phyloP scores from a whole-genome alignment of 352 stramenopile species.

The Globisporangium barbulae region DNA sequence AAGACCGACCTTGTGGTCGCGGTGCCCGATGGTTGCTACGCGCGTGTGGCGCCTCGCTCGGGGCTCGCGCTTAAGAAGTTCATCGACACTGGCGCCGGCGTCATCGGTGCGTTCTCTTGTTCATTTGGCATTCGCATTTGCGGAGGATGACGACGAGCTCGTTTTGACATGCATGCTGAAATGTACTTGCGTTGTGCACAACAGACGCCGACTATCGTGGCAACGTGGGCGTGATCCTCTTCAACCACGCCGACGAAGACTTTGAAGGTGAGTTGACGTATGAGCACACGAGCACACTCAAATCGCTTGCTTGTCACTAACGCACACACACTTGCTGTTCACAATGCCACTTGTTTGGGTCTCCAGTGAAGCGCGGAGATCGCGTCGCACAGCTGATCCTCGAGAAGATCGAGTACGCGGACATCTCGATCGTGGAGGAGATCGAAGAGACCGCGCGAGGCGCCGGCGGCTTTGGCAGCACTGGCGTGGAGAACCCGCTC shows the following conservation, averaged over 20 bases:
- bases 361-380: constrained; percentile 90
- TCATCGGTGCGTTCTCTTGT: constrained; percentile 76
- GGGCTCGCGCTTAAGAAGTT: constrained; percentile 97
- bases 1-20: constrained; percentile 97
- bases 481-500: constrained; percentile 70
- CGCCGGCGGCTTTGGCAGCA: constrained; percentile 95
- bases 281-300: too few species aligned
- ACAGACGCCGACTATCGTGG: constrained; percentile 96
- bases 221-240: constrained; percentile 98
- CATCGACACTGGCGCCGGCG: constrained; percentile 97
- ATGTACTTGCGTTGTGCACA: not conserved
- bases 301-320: not conserved
- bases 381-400: constrained; percentile 98
- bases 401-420: constrained; percentile 91
- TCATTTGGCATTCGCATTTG: not conserved
- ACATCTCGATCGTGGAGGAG: constrained; percentile 91
- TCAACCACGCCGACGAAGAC: constrained; percentile 95
- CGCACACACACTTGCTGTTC: not conserved
- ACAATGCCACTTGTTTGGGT: not conserved
- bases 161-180: not conserved
- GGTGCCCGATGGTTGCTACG: constrained; percentile 95
- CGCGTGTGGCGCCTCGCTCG: constrained; percentile 81
- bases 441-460: constrained; percentile 95
- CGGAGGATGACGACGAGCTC: not conserved
- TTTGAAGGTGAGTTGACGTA: constrained; percentile 59